phyloP scores from a whole-genome alignment of 2,329 filamentous ascomycete species.

The Trichoderma harzianum region DNA sequence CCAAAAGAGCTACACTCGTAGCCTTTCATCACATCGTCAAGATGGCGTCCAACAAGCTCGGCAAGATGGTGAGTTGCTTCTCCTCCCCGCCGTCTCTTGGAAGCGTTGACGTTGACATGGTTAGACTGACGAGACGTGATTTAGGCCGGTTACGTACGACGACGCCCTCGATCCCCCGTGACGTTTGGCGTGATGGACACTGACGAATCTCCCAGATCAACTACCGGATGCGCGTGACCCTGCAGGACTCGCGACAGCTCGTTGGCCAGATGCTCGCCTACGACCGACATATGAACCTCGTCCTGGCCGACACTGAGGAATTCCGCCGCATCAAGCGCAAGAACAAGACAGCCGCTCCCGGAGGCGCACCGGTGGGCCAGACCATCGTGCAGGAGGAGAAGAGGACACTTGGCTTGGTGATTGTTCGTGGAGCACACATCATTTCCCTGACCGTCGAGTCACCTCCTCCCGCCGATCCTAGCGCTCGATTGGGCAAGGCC shows the following conservation, averaged over 20 bases:
- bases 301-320: constrained; percentile 97
- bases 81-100: constrained; percentile 32
- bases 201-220: constrained; percentile 68
- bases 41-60: constrained; percentile 69
- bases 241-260: constrained; percentile 94
- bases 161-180: constrained; percentile 30
- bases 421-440: constrained; percentile 90
- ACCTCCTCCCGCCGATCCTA: constrained; percentile 89
- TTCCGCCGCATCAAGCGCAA: constrained; percentile 89
- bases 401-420: constrained; percentile 90
- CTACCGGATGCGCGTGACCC: constrained; percentile 96
- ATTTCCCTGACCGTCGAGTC: constrained; percentile 95
- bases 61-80: constrained; percentile 80
- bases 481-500: constrained; percentile 78
- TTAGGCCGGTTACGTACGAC: constrained; percentile 69
- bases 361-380: constrained; percentile 56
- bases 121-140: constrained; percentile 50
- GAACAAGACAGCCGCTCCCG: constrained; percentile 65
- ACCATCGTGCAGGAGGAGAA: constrained; percentile 92
- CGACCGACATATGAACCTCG: constrained; percentile 99
- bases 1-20: constrained; percentile 11
- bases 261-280: constrained; percentile 98
- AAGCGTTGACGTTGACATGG: constrained; percentile 52
- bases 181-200: constrained; percentile 1
- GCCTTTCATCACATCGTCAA: constrained; percentile 12